Base-by-base conservation (phyloP, 371 early-diverging fungal species). In the Circinella umbellata region DNA sequence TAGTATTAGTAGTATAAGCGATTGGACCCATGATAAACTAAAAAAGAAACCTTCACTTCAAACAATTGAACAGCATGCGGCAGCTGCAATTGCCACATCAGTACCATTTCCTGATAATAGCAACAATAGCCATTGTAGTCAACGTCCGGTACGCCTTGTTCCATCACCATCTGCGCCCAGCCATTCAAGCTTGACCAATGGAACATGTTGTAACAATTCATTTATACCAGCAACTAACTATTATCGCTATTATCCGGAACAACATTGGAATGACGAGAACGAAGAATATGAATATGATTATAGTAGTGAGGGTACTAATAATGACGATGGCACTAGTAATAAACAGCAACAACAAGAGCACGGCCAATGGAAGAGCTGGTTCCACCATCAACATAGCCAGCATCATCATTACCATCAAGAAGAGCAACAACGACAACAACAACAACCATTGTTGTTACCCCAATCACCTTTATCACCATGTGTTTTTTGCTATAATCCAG, bases 121-220 rank as follows among this genome's bases (percentile, higher is more conserved):
- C 61, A 15, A 17, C 42, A 6, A 38, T 37, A 36, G 38, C 11
- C 63, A 47, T 18, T 47, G 47, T 36, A 15, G 8, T 36, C 53
- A 34, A 35, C 69, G 69, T 17, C 68, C 68, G 4, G 0, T 63
- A 9, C 72, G 67, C 3, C 64, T 67, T 17, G 55, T 64, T 11
- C 63, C 57, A 3, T 71, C 72, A 20, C 67, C 72, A 5, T 67
- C 72, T 20, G 57, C 68, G 36, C 67, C 72, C 15, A 48, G 37
- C n/a, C 65, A 39, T 63, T 63, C 63, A 4, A 34, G 27, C 20
- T 63, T 47, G 27, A 63, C 47, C 34, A 35, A 46, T 46, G 27
- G 34, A 27, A n/a, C 17, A 13, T 55, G 55, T 13, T 57, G 57
- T 14, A 34, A 9, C 35, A 69, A 59, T 46, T 42, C 47, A 37